Conservation (phyloP, 176 grass and related monocot species). For the Stipa capillata region DNA sequence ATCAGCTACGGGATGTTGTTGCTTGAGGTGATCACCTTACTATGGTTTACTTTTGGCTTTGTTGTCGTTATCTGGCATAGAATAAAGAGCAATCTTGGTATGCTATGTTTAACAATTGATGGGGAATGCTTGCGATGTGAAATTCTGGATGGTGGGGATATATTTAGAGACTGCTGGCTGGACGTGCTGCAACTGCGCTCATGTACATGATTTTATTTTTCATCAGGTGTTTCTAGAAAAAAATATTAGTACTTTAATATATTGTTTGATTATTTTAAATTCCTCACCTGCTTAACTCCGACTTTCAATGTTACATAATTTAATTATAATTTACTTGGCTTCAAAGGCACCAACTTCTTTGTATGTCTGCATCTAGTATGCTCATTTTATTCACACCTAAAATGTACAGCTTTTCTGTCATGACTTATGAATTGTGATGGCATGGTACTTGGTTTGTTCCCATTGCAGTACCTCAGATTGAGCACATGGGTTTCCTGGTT, state of each 20-base stretch:
- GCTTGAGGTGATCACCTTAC: conserved; percentile 32
- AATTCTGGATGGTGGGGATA: neutral
- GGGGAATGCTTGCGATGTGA: neutral
- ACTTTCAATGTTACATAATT: neutral
- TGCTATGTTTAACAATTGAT: neutral
- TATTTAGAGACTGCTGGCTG: neutral
- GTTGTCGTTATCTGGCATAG: neutral
- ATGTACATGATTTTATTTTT: neutral
- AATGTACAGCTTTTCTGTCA: neutral
- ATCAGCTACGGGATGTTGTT: conserved; percentile 48
- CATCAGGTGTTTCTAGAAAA: neutral
- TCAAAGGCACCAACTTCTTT: neutral
- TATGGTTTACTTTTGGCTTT: neutral
- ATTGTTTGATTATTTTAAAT: neutral
- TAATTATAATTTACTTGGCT: neutral
- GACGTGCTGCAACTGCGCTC: neutral
- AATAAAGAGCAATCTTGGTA: neutral
- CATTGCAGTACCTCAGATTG: neutral
- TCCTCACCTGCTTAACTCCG: neutral
- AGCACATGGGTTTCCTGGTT: neutral
- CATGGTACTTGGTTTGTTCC: neutral
- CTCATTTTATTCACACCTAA: neutral
- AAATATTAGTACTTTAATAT: neutral
- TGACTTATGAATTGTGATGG: neutral
- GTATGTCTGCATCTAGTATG: neutral